A percentile compares a stretch with the other conserved stretches of the same genome.
Evolutionary conservation across 2,329 filamentous ascomycete species (phyloP).

Genomic region (Emergomyces pasteurianus): DNA sequence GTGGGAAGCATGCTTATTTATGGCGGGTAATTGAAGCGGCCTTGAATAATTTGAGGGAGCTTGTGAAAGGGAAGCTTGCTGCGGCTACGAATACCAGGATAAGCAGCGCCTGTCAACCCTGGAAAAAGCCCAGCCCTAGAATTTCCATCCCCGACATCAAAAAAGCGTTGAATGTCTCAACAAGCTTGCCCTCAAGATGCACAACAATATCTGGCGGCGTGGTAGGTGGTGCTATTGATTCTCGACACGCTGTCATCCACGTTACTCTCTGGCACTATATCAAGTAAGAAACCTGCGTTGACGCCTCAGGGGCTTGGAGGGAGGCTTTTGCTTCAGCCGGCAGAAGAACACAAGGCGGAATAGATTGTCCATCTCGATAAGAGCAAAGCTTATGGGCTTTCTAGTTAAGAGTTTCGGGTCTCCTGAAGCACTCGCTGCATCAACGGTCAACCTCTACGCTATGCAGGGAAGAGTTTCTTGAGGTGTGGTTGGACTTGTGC

Average conservation of each 20-base stretch:
- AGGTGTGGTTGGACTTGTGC: slow-evolving; percentile 47
- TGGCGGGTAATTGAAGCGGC: too few relatives aligned
- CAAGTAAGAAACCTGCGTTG: slow-evolving; percentile 46
- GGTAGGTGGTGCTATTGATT: slow-evolving; percentile 50
- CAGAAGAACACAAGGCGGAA: slow-evolving; percentile 16
- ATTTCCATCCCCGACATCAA: too few relatives aligned
- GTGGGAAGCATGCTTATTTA: too few relatives aligned
- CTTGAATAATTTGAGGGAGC: too few relatives aligned
- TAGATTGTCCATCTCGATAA: slow-evolving; percentile 30
- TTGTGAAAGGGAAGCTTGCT: too few relatives aligned
- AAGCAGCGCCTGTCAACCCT: too few relatives aligned
- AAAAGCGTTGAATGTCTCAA: too few relatives aligned
- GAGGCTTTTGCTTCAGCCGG: slow-evolving; percentile 49
- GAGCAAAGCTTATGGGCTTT: slow-evolving; percentile 44
- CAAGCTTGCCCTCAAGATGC: too few relatives aligned
- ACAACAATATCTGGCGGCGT: slow-evolving; percentile 55
- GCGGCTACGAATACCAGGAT: too few relatives aligned
- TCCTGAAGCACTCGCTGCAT: slow-evolving; percentile 52
- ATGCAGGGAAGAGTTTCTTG: slow-evolving; percentile 51
- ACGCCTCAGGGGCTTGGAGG: slow-evolving; percentile 55
- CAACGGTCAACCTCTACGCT: slow-evolving; percentile 50
- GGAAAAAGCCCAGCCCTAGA: too few relatives aligned
- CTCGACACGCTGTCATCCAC: slow-evolving; percentile 53
- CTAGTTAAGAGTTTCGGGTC: too few relatives aligned
- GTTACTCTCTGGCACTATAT: slow-evolving; percentile 49